Conservation (phyloP, 495 filamentous ascomycete genomes). For the Lepraria neglecta region DNA sequence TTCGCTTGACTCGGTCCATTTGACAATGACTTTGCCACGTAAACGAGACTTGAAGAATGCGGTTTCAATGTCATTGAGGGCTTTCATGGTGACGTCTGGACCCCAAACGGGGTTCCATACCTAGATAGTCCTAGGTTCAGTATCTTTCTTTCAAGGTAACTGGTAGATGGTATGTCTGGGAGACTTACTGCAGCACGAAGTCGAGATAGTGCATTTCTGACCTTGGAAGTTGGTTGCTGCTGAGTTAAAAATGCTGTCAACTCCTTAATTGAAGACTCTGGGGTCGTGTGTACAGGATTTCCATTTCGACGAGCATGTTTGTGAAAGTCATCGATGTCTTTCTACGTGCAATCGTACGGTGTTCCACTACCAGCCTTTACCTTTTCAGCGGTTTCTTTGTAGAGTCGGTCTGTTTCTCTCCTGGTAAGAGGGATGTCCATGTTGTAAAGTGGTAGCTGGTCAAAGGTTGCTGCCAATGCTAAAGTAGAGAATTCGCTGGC, state of each 20-base stretch:
- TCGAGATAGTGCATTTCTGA: neutral
- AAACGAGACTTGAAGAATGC: conserved; percentile 1
- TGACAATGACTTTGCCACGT: neutral
- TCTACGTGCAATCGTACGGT: conserved; percentile 5
- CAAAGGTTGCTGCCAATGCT: too few species aligned
- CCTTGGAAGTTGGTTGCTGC: neutral
- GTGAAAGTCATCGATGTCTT: conserved; percentile 4
- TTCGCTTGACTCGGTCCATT: neutral
- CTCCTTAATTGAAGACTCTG: neutral
- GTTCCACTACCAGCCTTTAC: neutral
- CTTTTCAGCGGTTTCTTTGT: neutral
- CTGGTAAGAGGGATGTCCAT: neutral
- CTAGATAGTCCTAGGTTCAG: too few species aligned
- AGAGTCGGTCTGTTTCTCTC: neutral
- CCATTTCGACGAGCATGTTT: too few species aligned
- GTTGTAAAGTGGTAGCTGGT: neutral
- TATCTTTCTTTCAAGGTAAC: neutral
- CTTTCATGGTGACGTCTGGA: conserved; percentile 9
- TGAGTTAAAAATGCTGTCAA: neutral
- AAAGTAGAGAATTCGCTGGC: neutral
- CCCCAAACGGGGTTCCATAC: neutral
- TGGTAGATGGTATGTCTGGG: neutral
- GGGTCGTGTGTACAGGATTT: neutral
- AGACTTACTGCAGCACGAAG: neutral
- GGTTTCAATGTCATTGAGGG: conserved; percentile 5